These are phyloP conservation scores for rapeseed (Brassica napus) DNA, from an alignment of 345 rosid genomes.

Conservation along the genomic window DNA sequence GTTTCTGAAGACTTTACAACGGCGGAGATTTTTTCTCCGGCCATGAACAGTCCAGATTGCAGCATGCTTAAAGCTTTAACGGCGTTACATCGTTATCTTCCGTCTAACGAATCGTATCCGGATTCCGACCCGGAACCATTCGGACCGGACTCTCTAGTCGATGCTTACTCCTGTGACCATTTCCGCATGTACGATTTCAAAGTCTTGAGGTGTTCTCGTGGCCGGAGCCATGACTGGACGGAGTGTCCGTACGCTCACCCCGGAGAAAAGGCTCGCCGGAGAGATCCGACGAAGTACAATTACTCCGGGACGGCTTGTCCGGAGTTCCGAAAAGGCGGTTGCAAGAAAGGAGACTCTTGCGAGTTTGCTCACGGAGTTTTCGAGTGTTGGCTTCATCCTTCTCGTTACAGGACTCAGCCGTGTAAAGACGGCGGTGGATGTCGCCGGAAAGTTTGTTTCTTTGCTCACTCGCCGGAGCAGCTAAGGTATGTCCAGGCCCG, in stretches of 20 bases:
- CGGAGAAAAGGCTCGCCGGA: not conserved
- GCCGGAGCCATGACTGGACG: slow-evolving; percentile 93
- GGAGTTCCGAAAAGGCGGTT: slow-evolving; percentile 72
- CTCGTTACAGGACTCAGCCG: not conserved
- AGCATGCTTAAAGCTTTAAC: slow-evolving; percentile 54
- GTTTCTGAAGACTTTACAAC: slow-evolving; percentile 47
- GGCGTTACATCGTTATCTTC: slow-evolving; percentile 63
- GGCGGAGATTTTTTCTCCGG: slow-evolving; percentile 43
- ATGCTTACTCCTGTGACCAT: slow-evolving; percentile 74
- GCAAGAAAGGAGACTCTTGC: slow-evolving; percentile 74
- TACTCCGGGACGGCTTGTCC: slow-evolving; percentile 87
- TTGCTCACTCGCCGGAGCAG: slow-evolving; percentile 90
- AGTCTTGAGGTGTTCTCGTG: slow-evolving; percentile 75
- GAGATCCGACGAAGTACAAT: slow-evolving; percentile 73
- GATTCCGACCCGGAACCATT: slow-evolving; percentile 54
- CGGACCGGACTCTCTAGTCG: slow-evolving; percentile 53
- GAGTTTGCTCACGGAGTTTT: slow-evolving; percentile 74
- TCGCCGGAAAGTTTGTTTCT: slow-evolving; percentile 78
- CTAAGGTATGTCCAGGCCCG: slow-evolving; percentile 57
- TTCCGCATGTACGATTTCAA: slow-evolving; percentile 94
- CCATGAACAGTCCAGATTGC: slow-evolving; percentile 37
- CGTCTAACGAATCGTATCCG: slow-evolving; percentile 53
- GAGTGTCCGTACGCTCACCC: slow-evolving; percentile 48
- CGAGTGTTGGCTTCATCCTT: not conserved
- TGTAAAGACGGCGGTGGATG: slow-evolving; percentile 71